Evolutionary conservation across 805 yeast species (phyloP).

Genomic region (Saturnispora besseyi): DNA sequence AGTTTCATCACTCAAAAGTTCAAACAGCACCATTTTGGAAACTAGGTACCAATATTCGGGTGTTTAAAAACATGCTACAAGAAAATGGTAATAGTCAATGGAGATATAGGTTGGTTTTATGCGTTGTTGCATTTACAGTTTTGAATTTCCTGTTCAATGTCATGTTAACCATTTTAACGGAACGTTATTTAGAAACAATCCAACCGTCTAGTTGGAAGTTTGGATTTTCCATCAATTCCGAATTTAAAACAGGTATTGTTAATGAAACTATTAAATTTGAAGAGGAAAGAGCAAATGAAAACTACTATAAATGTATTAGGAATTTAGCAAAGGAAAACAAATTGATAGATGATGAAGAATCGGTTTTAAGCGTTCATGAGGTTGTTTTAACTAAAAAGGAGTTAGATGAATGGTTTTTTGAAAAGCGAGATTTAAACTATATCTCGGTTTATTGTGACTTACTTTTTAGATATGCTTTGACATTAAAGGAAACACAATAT

Average conservation of each 20-base stretch:
- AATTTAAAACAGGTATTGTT: slow-evolving; percentile 30
- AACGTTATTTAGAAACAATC: slow-evolving; percentile 21
- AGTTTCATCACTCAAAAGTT: slow-evolving; percentile 2
- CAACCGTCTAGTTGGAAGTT: slow-evolving; percentile 24
- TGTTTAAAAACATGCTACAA: slow-evolving; percentile 20
- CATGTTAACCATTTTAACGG: slow-evolving; percentile 27
- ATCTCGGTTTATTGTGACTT: slow-evolving; percentile 30
- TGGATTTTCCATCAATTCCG: slow-evolving; percentile 23
- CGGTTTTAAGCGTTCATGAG: slow-evolving; percentile 15
- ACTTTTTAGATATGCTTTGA: slow-evolving; percentile 31
- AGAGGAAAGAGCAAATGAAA: slow-evolving; percentile 27
- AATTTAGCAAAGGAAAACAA: slow-evolving; percentile 25
- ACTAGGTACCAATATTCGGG: slow-evolving; percentile 23
- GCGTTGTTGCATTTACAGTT: slow-evolving; percentile 34
- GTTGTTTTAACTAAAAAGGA: slow-evolving; percentile 15
- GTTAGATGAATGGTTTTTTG: slow-evolving; percentile 20
- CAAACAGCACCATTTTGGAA: slow-evolving; percentile 27
- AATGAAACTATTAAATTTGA: slow-evolving; percentile 30
- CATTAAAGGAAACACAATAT: slow-evolving; percentile 22
- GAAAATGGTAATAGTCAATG: slow-evolving; percentile 34
- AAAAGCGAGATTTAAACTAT: slow-evolving; percentile 27
- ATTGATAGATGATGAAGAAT: slow-evolving; percentile 17
- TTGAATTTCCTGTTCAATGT: slow-evolving; percentile 30
- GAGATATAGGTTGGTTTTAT: slow-evolving; percentile 35
- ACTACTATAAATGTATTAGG: slow-evolving; percentile 26